Conservation (phyloP, 2,329 filamentous ascomycete genomes). For the Beauveria bassiana region DNA sequence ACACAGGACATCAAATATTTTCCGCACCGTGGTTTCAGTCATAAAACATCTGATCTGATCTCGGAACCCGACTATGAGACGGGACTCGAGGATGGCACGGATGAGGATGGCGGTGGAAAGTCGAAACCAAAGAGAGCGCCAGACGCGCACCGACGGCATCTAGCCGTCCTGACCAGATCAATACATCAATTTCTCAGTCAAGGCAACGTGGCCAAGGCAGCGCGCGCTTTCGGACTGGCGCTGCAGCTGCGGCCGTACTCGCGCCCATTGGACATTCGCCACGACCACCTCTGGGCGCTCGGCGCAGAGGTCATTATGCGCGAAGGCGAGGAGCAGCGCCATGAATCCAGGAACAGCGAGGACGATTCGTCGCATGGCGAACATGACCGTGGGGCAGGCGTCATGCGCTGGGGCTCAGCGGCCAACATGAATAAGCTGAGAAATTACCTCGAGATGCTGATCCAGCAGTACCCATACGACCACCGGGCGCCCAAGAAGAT, state of each 20-base stretch:
- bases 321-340: constrained; percentile 32
- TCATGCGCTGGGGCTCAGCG: constrained; percentile 34
- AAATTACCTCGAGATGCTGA: constrained; percentile 68
- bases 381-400: background rate
- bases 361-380: background rate
- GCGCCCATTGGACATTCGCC: constrained; percentile 57
- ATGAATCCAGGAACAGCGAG: background rate
- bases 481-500: constrained; percentile 48
- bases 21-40: constrained; percentile 37
- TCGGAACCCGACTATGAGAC: constrained; percentile 5
- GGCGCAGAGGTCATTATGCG: constrained; percentile 79
- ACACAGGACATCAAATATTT: constrained; percentile 36
- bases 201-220: constrained; percentile 64
- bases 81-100: constrained; percentile 37
- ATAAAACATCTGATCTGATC: background rate
- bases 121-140: constrained; percentile 18
- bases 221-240: constrained; percentile 67
- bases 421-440: constrained; percentile 38
- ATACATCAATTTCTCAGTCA: constrained; percentile 65
- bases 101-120: constrained; percentile 57
- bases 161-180: constrained; percentile 60
- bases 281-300: constrained; percentile 68
- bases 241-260: constrained; percentile 42
- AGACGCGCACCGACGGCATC: constrained; percentile 36
- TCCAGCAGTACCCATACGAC: constrained; percentile 68